Conservation (phyloP, 2,329 filamentous ascomycete genomes). For the Aspergillus brasiliensis region DNA sequence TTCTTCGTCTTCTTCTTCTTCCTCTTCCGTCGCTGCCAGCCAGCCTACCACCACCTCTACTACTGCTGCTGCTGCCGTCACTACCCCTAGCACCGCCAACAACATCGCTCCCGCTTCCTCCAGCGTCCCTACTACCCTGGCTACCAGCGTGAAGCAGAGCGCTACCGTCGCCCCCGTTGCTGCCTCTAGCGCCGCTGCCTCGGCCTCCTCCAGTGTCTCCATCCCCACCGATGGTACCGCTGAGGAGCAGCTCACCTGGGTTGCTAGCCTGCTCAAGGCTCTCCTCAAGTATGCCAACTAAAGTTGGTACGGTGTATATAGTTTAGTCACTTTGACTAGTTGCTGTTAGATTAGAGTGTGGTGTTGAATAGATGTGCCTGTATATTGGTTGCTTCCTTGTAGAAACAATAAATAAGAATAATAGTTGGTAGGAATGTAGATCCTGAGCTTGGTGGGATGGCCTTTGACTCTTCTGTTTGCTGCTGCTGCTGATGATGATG, state of each 20-base stretch:
- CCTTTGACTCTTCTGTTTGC: too few relatives aligned
- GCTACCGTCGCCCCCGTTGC: conserved; percentile 15
- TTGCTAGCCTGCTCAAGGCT: conserved; percentile 19
- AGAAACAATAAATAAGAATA: neutral
- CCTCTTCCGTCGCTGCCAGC: conserved; percentile 13
- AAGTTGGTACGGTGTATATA: neutral
- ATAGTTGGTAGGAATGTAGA: too few relatives aligned
- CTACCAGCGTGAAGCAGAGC: conserved; percentile 13
- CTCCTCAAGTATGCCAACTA: conserved; percentile 18
- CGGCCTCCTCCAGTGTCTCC: neutral
- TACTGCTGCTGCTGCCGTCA: conserved; percentile 17
- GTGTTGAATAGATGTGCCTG: neutral
- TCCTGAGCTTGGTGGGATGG: too few relatives aligned
- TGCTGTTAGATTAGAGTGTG: neutral
- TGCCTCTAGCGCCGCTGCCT: conserved; percentile 3
- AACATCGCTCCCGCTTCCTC: conserved; percentile 12
- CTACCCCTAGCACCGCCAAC: conserved; percentile 14
- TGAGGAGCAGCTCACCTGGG: conserved; percentile 23
- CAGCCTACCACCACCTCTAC: conserved; percentile 9
- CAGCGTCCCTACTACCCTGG: conserved; percentile 15
- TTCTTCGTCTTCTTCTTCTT: conserved; percentile 18
- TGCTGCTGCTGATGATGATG: too few relatives aligned
- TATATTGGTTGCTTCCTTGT: neutral
- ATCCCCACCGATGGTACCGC: conserved; percentile 22
- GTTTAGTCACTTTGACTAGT: neutral